Evolutionary conservation across 1,284 basidiomycete genomes (phyloP), one percentile per base, ranked within the genome.

Genomic region (Chiua sp.): DNA sequence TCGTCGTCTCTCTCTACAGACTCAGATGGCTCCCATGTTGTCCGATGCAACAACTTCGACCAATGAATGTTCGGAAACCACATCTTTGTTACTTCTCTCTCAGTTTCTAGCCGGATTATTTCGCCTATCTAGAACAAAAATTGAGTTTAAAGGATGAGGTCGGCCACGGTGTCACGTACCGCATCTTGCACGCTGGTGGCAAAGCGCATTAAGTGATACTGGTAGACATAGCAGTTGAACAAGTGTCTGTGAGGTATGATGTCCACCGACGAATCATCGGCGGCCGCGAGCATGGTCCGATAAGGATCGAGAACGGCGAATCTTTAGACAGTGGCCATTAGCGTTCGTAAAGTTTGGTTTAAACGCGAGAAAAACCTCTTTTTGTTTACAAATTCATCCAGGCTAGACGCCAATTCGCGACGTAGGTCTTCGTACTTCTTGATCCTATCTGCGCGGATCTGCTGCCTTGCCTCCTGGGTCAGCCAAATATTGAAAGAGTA

Each of bases 191-290:
- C 66, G 12, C 80, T 76, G 16, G 71, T 73, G 4, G 80, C 70
- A 65, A 88, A 85, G 55, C 83, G 81, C 60, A 87, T 82, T 39
- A 92, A 66, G 66, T 90, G 84, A 66, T 87, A 90, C 65, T 93
- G 90, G 69, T 92, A 94, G 26, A 92, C 82, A 66, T 87, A 90
- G 54, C 86, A 87, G 59, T 88, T 77, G 63, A 90, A 90, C 11
- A 90, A 75, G 68, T 84, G 85, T 33, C 85, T 80, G 80, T 93
- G 81, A 49, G 87, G 82, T 65, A 88, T 83, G 22, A 72, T 66
- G 33, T 76, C 73, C 20, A 76, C 74, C 22, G 65, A 64, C 7
- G 72, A 63, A 20, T 78, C 76, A 46, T 76, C 72, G n/a, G 67
- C 67, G 28, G 82, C 75, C 53, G 89, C 85, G 59, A 93, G 87